Conservation (phyloP, 2,329 filamentous ascomycete genomes). For the Cercospora zeae-maydis region DNA sequence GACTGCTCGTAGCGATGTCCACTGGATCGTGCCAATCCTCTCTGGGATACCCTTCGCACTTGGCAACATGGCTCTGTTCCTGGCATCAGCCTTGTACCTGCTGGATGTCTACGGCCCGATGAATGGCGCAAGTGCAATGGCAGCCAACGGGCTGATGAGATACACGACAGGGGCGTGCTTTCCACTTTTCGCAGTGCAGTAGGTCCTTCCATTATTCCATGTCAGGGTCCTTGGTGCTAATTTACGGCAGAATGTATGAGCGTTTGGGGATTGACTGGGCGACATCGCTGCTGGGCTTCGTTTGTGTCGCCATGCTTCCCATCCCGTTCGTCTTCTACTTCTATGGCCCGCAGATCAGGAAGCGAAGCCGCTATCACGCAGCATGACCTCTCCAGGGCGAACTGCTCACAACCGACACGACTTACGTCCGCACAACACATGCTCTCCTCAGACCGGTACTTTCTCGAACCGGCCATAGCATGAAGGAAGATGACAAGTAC, state of each 20-base stretch:
- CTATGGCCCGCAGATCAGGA: slow-evolving; percentile 31
- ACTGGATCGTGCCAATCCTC: slow-evolving; percentile 40
- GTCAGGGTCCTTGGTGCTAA: neutral
- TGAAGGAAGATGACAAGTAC: neutral
- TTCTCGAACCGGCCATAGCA: no score
- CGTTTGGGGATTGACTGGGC: slow-evolving; percentile 44
- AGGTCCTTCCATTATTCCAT: neutral
- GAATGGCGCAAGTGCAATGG: slow-evolving; percentile 56
- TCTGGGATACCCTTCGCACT: slow-evolving; percentile 35
- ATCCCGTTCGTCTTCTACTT: slow-evolving; percentile 40
- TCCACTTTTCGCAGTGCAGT: slow-evolving; percentile 16
- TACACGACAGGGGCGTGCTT: slow-evolving; percentile 19
- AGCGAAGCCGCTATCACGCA: slow-evolving; percentile 13
- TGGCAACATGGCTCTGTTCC: slow-evolving; percentile 36
- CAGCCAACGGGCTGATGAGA: slow-evolving; percentile 53
- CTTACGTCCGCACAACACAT: no score
- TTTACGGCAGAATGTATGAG: slow-evolving; percentile 35
- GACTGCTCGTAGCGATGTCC: slow-evolving; percentile 36
- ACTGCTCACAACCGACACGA: neutral
- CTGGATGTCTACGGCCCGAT: slow-evolving; percentile 53
- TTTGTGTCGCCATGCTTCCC: slow-evolving; percentile 38
- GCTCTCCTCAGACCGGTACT: no score
- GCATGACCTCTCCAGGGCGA: neutral
- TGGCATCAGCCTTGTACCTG: slow-evolving; percentile 43
- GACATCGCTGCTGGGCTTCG: slow-evolving; percentile 42